Base-by-base conservation (phyloP, 2,329 filamentous ascomycete genomes). In the Cladophialophora exuberans region DNA sequence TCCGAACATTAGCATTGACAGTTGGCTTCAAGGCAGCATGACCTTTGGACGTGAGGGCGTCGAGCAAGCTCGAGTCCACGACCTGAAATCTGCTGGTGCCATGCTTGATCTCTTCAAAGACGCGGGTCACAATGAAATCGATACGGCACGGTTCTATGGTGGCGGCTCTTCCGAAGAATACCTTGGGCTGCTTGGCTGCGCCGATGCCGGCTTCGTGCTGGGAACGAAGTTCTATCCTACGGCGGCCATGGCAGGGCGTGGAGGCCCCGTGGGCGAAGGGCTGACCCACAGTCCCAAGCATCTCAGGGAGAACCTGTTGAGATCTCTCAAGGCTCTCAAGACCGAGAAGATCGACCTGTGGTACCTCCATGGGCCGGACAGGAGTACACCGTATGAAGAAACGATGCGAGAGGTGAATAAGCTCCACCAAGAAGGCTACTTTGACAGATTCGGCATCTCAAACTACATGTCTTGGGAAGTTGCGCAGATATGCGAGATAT, bases 361-460 rank as follows among this genome's bases (percentile, higher is more conserved):
- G 22, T 82, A 81, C 55, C 71, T 82, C 2, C 79, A 82, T 58
- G 73, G 70, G 1, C 78, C 78, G 49, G 79, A 82, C 61, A 68
- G 73, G n/a, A 73, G 65, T 0, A 73, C 70, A 1, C 76, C 78
- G 0, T 71, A 73, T 46, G 73, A 76, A 45, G 72, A 74, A 4
- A 79, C 78, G 1, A 66, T 80, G n/a, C 64, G 67, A 5, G 76
- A 70, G 22, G 73, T 81, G 28, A 71, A 82, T 60, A 64, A 72
- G 3, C 68, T 81, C 1, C 67, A 77, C 65, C 60, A 73, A 20
- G 71, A 76, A 44, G 78, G 78, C 0, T 68, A 70, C 22, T 79
- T 81, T 61, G 65, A 66, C n/a, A 65, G 70, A 1, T 72, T 77
- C 28, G 78, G 76, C 0, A 65, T 80, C 35, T 73, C 69, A 52